A percentile compares a stretch with the other conserved stretches of the same genome.
Conservation (phyloP, 2,329 filamentous ascomycete species). For the Chaetomiaceae sp. region DNA sequence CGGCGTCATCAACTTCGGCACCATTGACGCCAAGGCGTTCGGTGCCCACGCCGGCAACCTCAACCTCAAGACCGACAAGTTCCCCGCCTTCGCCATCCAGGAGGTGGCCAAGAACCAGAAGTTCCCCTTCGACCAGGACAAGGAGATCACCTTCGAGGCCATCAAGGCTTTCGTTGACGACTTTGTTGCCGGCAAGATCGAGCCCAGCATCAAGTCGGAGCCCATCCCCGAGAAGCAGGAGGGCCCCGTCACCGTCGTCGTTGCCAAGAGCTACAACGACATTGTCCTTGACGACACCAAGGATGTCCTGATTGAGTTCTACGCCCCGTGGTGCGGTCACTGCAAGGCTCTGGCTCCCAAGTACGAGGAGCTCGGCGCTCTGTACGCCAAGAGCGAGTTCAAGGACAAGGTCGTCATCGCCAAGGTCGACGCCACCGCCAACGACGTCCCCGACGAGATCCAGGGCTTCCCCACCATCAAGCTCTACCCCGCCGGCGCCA, state of each 20-base stretch:
- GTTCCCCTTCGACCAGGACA: conserved; percentile 85
- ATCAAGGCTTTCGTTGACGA: conserved; percentile 82
- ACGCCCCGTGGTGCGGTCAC: conserved; percentile 98
- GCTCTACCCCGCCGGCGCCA: conserved; percentile 87
- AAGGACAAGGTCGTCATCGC: conserved; percentile 85
- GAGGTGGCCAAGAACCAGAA: conserved; percentile 94
- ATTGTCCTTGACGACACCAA: conserved; percentile 90
- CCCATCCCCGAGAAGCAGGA: conserved; percentile 92
- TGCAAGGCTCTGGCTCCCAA: conserved; percentile 97
- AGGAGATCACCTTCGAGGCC: conserved; percentile 66
- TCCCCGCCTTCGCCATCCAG: conserved; percentile 97
- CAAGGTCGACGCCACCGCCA: conserved; percentile 94
- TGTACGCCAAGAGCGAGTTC: conserved; percentile 73
- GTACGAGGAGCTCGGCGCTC: conserved; percentile 84
- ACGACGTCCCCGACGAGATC: conserved; percentile 96
- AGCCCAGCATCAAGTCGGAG: conserved; percentile 98
- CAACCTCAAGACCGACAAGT: conserved; percentile 92
- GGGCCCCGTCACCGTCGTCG: conserved; percentile 78
- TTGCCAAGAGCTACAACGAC: conserved; percentile 90
- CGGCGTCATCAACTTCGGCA: conserved; percentile 95
- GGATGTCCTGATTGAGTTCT: conserved; percentile 97
- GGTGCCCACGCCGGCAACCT: conserved; percentile 94
- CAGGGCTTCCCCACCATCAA: conserved; percentile 99
- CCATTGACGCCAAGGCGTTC: conserved; percentile 90
- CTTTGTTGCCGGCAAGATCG: conserved; percentile 79